Evolutionary conservation across 1,284 basidiomycete species (phyloP), one percentile per base, ranked within the genome.

Genomic region (Austropuccinia psidii): DNA sequence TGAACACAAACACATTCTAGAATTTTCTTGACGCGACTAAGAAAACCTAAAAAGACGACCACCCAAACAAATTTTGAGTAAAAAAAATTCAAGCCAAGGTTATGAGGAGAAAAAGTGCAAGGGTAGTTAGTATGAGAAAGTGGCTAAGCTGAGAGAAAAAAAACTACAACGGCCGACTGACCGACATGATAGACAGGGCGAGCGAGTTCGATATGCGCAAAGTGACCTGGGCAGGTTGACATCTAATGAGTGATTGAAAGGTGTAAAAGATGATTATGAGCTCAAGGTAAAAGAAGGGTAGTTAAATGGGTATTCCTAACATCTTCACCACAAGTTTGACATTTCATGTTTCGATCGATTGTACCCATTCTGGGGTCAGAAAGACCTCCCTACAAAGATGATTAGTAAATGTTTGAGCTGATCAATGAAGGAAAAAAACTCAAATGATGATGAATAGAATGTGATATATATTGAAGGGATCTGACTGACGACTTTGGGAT

Each of bases 1-100:
- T 95, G 94, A 79, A 94, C 91, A 85, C 96, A 98, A 78, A 98
- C 92, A 83, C 90, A 91, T 85, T 99, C 96, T 83, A 98, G 84
- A 79, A 99, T 97, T 86, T 99, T 98, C 85, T 99, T 99, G 82
- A 98, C 93, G 87, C 98, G 98, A 82, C 91, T 87, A 79, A 98
- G 88, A 84, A 98, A 99, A 66, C 96, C 93, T 93, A 78, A 45
- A 52, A 21, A 52, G 49, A 11, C 9, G 17, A n/a, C 21, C 21
- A 24, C 45, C 21, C 13, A 77, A 1, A 79, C 77, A 29, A 77
- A 78, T 29, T 77, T 76, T 9, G 79, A 37, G 39, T 37, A 39
- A 37, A 24, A 41, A 45, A 11, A 45, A n/a, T 41, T 33, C 1
- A 31, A n/a, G 19, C 9, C 2, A 1, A 37, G 19, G 50, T 19